Evolutionary conservation across 2,329 filamentous ascomycete genomes (phyloP).

Genomic region (Fusarium illudens): DNA sequence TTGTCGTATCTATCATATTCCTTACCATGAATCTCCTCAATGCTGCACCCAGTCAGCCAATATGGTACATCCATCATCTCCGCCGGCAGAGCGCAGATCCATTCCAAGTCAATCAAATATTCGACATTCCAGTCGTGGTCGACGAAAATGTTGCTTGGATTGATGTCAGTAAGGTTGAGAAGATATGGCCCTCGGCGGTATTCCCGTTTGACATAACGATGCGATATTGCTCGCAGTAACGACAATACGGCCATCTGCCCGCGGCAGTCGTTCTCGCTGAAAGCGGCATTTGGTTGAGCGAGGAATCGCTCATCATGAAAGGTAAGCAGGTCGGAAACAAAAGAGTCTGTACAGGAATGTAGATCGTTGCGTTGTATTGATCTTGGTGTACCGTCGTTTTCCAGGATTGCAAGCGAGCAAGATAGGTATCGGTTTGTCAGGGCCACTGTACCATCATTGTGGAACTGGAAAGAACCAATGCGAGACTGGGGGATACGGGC

Average conservation of each 20-base stretch:
- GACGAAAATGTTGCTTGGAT: conserved; percentile 48
- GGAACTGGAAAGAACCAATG: conserved; percentile 37
- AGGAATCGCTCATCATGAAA: conserved; percentile 42
- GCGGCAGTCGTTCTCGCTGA: conserved; percentile 39
- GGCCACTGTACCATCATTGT: conserved; percentile 41
- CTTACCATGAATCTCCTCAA: conserved; percentile 28
- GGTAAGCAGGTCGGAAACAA: conserved; percentile 41
- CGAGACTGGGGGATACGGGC: conserved; percentile 27
- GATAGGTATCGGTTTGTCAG: conserved; percentile 40
- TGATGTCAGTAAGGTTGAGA: conserved; percentile 45
- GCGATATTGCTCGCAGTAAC: conserved; percentile 40
- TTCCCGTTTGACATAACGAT: conserved; percentile 39
- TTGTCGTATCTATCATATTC: conserved; percentile 22
- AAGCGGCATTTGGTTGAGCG: conserved; percentile 40
- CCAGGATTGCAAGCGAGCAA: conserved; percentile 29
- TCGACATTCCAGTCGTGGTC: conserved; percentile 47
- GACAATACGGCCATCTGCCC: conserved; percentile 40
- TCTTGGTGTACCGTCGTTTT: conserved; percentile 46
- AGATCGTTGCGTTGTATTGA: conserved; percentile 44
- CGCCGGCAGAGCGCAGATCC: conserved; percentile 43
- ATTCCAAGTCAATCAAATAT: conserved; percentile 47
- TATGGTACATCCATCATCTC: conserved; percentile 46
- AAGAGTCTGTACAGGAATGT: conserved; percentile 44
- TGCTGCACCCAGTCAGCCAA: conserved; percentile 43
- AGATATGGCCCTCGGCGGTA: conserved; percentile 39